These are phyloP conservation scores for Alternaria atra DNA, from an alignment of 2,329 filamentous ascomycete species.

Conservation along the genomic window DNA sequence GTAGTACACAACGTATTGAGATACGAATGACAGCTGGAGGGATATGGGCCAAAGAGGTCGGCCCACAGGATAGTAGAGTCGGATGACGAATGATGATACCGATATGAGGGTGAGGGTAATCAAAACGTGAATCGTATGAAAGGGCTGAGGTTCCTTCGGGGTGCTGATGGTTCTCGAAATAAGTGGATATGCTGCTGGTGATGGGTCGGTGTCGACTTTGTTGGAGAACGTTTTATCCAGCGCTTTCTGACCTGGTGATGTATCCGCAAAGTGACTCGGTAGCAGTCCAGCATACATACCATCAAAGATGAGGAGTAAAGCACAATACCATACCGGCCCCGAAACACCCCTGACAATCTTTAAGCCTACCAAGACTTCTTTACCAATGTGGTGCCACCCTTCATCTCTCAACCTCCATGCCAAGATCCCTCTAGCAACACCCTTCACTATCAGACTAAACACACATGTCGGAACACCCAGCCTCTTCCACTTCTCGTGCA, in stretches of 20 bases:
- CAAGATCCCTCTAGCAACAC: slow-evolving; percentile 7
- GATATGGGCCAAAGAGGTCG: slow-evolving; percentile 13
- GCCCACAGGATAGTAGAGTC: slow-evolving; percentile 19
- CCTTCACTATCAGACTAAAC: slow-evolving; percentile 15
- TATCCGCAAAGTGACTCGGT: neutral
- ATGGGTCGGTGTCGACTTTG: neutral
- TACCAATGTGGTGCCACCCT: neutral
- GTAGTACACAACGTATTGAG: slow-evolving; percentile 31
- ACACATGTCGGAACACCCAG: slow-evolving; percentile 27
- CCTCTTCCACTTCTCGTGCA: slow-evolving; percentile 25
- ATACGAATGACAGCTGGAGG: slow-evolving; percentile 22
- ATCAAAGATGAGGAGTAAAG: slow-evolving; percentile 28
- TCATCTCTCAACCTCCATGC: slow-evolving; percentile 3
- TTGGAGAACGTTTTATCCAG: neutral
- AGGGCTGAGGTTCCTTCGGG: neutral
- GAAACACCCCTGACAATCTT: slow-evolving; percentile 18
- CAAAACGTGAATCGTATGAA: neutral
- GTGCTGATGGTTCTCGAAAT: neutral
- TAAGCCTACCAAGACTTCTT: slow-evolving; percentile 6
- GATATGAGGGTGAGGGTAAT: neutral
- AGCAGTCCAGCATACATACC: slow-evolving; percentile 7
- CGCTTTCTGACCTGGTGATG: too few species aligned
- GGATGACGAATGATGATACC: slow-evolving; percentile 17
- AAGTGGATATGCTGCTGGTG: neutral
- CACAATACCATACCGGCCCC: slow-evolving; percentile 34